Base-by-base conservation (phyloP, 768 basidiomycete species). In the Hypsizygus marmoreus region DNA sequence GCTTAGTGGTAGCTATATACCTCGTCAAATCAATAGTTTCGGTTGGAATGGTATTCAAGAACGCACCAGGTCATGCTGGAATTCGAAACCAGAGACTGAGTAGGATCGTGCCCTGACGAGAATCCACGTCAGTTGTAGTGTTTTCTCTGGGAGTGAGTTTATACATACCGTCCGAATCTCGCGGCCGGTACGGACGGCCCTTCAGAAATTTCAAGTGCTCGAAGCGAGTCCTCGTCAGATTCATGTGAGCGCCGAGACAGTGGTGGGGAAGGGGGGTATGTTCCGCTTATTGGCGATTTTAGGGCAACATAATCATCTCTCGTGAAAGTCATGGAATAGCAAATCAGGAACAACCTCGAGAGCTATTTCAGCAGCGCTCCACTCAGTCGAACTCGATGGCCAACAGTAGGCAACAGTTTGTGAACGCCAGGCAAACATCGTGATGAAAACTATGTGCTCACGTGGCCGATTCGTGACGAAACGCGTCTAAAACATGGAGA, bases 61-160 rank as follows among this genome's bases (percentile, higher is more conserved):
- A 64, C 61, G 44, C 31, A 62, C 63, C 43, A 93, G 68, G 53
- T 89, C 84, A 35, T 75, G 75, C 61, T 88, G 81, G 55, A 91
- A 91, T 54, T 91, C 82, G 63, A 93, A 91, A 6, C 85, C 84
- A 6, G 83, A 75, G 36, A 84, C 66, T 38, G 88, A 91, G 64
- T 84, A 82, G 2, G 86, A 81, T 16, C 87, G 76, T 41, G 66
- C 64, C 31, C 79, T 69, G 28, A 4, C 35, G 26, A 34, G 14
- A 63, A 40, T 31, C 40, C 32, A 53, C 20, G 40, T 11, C 16
- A 10, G 20, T 23, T 16, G 13, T 22, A 13, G 22, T 5, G 32
- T 33, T 32, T 19, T 7, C 37, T 22, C 36, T 23, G n/a, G 24
- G 29, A 13, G n/a, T 11, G 42, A 31, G 16, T 14, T 10, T 32